Base-by-base conservation (phyloP, 2,329 filamentous ascomycete species). In the Aspergillus nomiae region DNA sequence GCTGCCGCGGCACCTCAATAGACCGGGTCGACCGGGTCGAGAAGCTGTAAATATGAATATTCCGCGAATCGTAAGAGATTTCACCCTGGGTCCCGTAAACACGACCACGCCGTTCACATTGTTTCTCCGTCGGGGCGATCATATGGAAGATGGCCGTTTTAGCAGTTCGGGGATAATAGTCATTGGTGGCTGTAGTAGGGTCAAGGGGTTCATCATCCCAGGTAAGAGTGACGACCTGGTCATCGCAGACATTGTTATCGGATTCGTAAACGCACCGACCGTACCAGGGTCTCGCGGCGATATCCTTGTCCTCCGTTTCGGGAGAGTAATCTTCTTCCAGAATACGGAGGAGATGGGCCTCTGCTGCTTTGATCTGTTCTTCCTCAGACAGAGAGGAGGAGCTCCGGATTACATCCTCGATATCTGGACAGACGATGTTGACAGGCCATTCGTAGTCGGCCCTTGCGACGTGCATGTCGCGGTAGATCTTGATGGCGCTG, bases 101-200 rank as follows among this genome's bases (percentile, higher is more conserved):
- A 63, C 92, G 83, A 0, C 92, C 93, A 63, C 93, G 90, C 4
- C 95, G 88, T 68, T 96, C 87, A 76, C 94, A 98, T 69, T 96
- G 90, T 73, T 90, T 90, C 73, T 92, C 89, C 0, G 94, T 96
- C 65, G 94, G 92, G 2, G 94, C 93, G 2, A 94, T 90, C 94
- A 98, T 97, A 78, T 98, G 94, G 75, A 98, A 91, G 2, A 89
- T 89, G 0, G 94, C 94, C 19, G 90, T 92, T 80, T 98, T 98
- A 50, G 92, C 87, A 2, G 87, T 87, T 28, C 88, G 82, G 58
- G 78, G 76, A 9, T n/a, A n/a, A n/a, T 32, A 32, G 21, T 5
- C 14, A 9, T 11, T n/a, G 7, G 9, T 48, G 14, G 21, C 28
- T 16, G 45, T 48, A 14, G 26, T 24, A n/a, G 26, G 12, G 28